Percentiles rank a stretch among this genome's conserved stretches.
These are phyloP conservation scores for Acer yangbiense DNA, from an alignment of 345 rosid species.

Conservation along the genomic window DNA sequence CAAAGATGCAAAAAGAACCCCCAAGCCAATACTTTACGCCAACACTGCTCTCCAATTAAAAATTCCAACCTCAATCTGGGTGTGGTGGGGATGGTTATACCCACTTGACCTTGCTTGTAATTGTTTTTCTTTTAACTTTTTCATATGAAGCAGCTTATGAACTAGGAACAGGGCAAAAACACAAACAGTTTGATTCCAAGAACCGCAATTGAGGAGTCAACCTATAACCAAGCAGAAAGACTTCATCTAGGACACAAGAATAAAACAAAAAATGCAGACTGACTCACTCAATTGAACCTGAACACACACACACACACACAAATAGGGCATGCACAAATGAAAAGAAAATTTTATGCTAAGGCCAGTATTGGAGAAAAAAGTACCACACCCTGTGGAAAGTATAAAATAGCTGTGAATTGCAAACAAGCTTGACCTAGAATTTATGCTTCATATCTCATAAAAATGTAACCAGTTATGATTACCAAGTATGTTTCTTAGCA, in stretches of 20 bases:
- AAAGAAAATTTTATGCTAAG: too few relatives aligned
- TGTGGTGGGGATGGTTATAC: not conserved
- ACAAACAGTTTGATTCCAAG: not conserved
- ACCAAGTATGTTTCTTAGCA: not conserved
- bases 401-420: not conserved
- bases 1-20: too few relatives aligned
- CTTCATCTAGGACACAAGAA: not conserved
- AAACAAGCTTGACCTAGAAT: not conserved
- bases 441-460: not conserved
- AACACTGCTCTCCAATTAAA: too few relatives aligned
- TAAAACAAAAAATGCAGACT: not conserved
- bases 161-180: not conserved
- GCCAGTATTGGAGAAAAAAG: not conserved
- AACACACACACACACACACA: too few relatives aligned
- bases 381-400: not conserved
- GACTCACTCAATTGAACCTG: too few relatives aligned
- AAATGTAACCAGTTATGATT: not conserved
- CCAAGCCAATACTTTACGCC: too few relatives aligned
- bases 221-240: not conserved
- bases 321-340: too few relatives aligned
- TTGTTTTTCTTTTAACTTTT: not conserved
- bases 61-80: not conserved
- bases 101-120: not conserved
- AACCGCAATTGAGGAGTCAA: not conserved
- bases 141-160: not conserved